Percentiles rank a stretch among this genome's conserved stretches.
phyloP scores from a whole-genome alignment of 2,329 filamentous ascomycete genomes.

The Sclerotinia spermophila region DNA sequence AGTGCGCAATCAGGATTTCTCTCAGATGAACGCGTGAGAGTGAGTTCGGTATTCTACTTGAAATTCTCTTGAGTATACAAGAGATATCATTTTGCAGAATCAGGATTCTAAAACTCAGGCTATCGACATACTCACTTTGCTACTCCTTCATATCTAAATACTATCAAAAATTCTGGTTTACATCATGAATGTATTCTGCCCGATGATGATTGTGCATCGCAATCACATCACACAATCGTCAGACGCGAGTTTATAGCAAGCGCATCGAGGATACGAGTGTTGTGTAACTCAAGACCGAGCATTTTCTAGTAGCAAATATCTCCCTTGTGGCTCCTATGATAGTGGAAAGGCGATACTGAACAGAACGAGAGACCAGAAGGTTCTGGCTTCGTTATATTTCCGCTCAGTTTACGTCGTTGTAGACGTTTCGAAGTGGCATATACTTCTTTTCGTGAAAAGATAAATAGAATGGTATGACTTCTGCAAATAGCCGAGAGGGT shows the following conservation, averaged over 20 bases:
- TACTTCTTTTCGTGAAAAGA: fast-evolving
- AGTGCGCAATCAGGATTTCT: neutral
- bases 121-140: neutral
- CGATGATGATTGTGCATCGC: neutral
- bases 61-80: neutral
- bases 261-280: neutral
- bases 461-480: neutral
- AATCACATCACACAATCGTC: neutral
- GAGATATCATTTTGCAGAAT: neutral
- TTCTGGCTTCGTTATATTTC: neutral
- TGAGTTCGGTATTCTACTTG: neutral
- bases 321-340: neutral
- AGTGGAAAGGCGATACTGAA: fast-evolving
- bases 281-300: neutral
- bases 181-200: neutral
- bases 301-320: too few species aligned
- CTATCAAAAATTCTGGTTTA: neutral
- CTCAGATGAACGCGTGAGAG: neutral
- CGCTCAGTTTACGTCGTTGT: neutral
- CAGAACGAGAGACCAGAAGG: fast-evolving
- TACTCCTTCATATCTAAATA: neutral
- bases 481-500: neutral
- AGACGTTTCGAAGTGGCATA: too few species aligned
- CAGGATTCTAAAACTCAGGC: neutral
- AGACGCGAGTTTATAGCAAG: neutral